Evolutionary conservation across 371 early-diverging fungal genomes (phyloP), one percentile per base, ranked within the genome.

Genomic region (Rhizomucor pusillus): DNA sequence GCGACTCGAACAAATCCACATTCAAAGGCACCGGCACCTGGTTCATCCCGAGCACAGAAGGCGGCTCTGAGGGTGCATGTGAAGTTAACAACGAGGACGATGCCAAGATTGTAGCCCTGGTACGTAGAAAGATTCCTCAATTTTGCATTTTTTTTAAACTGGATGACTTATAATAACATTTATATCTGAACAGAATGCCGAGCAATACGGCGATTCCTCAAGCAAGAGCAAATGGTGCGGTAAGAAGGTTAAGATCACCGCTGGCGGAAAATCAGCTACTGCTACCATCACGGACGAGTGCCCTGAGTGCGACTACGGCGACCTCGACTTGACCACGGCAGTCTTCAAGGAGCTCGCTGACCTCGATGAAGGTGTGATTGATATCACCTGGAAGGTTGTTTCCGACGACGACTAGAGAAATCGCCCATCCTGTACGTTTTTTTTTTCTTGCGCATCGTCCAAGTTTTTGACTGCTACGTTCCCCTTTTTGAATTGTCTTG

Each of bases 311-410:
- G 37, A 47, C 5, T 12, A 60, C 13, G 59, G 73, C 61, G 63
- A 65, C 36, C 50, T 51, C 5, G 88, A 87, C 67, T 73, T 87
- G 18, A 79, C 80, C 50, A 80, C 77, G n/a, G 62, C 81, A 9
- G 84, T 82, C 40, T 87, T 85, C 55, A 33, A 77, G 45, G 37
- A 81, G 54, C 59, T 86, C 35, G 84, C 71, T 41, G 62, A 71
- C 18, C 63, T 65, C 13, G 61, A 56, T 2, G 54, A 57, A 13
- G 87, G 87, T 25, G 75, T 74, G 14, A 67, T 86, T 29, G 50
- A 66, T 14, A 84, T 86, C 58, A 56, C 69, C 25, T 87, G 87
- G 84, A 16, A 14, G 19, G 16, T 41, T 14, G 41, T 41, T 11
- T 14, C 16, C 41, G 12, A 41, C 41, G 3, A 41, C 41, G 12